These are phyloP conservation scores for Dalbergia oliveri DNA, from an alignment of 306 rosid genomes.

Conservation along the genomic window DNA sequence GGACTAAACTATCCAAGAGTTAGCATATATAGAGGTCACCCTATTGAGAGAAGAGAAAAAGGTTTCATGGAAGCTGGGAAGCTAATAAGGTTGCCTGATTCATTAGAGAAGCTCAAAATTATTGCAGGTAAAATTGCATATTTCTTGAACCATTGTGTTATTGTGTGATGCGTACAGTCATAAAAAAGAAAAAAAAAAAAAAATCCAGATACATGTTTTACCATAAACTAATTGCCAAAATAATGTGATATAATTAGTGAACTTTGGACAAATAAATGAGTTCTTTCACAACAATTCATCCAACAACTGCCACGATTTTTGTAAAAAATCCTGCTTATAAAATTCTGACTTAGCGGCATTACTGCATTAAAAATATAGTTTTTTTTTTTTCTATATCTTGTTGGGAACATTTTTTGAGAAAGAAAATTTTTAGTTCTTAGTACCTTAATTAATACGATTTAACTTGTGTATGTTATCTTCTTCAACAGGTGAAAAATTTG, in stretches of 20 bases:
- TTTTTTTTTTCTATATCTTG: background rate
- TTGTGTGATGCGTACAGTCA: too few relatives aligned
- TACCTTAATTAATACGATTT: background rate
- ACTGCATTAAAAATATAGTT: background rate
- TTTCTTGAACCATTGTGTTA: too few relatives aligned
- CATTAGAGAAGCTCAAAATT: conserved; percentile 76
- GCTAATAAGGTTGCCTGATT: conserved; percentile 76
- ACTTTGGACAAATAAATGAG: too few relatives aligned
- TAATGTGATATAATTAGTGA: too few relatives aligned
- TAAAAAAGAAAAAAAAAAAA: too few relatives aligned
- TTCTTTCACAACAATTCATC: too few relatives aligned
- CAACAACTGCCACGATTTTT: too few relatives aligned
- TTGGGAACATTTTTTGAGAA: conserved; percentile 1
- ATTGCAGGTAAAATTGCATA: conserved; percentile 69
- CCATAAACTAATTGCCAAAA: too few relatives aligned
- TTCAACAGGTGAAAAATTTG: conserved; percentile 73
- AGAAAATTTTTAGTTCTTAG: background rate
- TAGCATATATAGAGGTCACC: conserved; percentile 83
- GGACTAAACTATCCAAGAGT: conserved; percentile 59
- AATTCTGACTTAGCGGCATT: too few relatives aligned
- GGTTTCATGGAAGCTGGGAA: conserved; percentile 70
- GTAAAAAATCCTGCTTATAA: too few relatives aligned
- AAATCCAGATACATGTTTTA: too few relatives aligned
- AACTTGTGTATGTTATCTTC: conserved; percentile 20
- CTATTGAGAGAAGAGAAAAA: conserved; percentile 62